Evolutionary conservation across 768 basidiomycete species (phyloP).

Genomic region (Termitomyces sp.): DNA sequence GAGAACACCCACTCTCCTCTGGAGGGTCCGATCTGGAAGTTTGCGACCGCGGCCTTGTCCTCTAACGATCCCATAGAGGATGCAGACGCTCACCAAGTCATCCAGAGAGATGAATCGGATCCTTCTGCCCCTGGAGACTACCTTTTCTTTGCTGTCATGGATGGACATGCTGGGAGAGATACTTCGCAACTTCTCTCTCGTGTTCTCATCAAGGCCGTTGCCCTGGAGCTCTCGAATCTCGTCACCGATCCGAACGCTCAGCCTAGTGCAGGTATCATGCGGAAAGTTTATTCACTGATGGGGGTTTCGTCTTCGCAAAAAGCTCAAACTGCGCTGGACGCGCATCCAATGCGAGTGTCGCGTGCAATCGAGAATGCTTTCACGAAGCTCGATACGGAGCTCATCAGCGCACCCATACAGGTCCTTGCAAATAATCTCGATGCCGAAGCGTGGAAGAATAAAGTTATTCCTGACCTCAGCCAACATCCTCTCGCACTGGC

Average conservation of each 20-base stretch:
- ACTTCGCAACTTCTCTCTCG: conserved; percentile 83
- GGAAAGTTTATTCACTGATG: conserved; percentile 32
- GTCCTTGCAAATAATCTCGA: conserved; percentile 57
- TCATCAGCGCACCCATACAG: conserved; percentile 72
- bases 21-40: conserved; percentile 61
- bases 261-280: conserved; percentile 25
- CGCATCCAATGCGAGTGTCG: conserved; percentile 50
- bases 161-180: conserved; percentile 81
- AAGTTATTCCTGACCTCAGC: conserved; percentile 57
- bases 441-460: conserved; percentile 43
- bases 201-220: conserved; percentile 79
- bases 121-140: conserved; percentile 61
- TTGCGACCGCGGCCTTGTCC: conserved; percentile 71
- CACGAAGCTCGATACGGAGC: conserved; percentile 75
- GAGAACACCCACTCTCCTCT: conserved; percentile 41
- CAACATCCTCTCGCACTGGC: conserved; percentile 65
- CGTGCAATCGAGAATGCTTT: conserved; percentile 75
- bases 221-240: conserved; percentile 63
- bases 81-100: conserved; percentile 64
- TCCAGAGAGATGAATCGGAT: conserved; percentile 58
- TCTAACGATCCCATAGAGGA: conserved; percentile 95
- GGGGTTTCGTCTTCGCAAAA: conserved; percentile 26
- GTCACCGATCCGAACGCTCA: conserved; percentile 27
- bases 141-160: conserved; percentile 86
- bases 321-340: conserved; percentile 18